Evolutionary conservation across 257 asterid genomes (phyloP), one percentile per base, ranked within the genome.

Genomic region (Hygrophila difformis): DNA sequence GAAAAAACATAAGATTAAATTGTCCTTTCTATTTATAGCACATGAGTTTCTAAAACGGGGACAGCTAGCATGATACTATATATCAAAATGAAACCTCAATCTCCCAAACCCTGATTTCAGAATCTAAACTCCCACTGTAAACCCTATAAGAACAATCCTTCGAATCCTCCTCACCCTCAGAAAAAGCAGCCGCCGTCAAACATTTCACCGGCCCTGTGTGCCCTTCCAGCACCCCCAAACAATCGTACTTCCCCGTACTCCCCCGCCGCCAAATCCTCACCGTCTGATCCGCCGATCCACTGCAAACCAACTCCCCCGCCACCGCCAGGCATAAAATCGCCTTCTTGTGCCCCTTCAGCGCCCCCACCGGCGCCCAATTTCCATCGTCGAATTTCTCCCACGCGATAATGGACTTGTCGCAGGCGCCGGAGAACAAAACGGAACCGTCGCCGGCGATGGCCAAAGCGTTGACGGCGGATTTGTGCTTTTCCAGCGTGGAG

Each of bases 221-320:
- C 55, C 95, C 95, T 51, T 80, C 82, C 18, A 84, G 47, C 5
- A 76, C 80, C 5, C 71, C 87, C 75, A 84, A 55, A 59, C 93
- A 87, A 62, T 61, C 61, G 60, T 80, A 73, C 18, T 70, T 64
- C 40, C 39, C 71, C 19, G 77, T 93, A 59, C 59, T 35, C 53
- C 80, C 94, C 20, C 71, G 72, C 54, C 69, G 71, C 97, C 97
- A 87, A 19, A 87, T 35, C 18, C 97, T 75, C 21, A 87, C 81
- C 0, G 85, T 78, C 14, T 56, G 65, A 19, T 87, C 97, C 0
- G 87, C 87, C 9, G 97, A 87, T n/a, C 97, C 97, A 51, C 97
- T 87, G 49, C 71, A 69, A 31, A 83, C 34, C 58, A 87, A 52
- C 52, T 80, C 88, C 21, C 45, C 20, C 57, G 64, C 83, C 37